Evolutionary conservation across 257 asterid species (phyloP).

Genomic region (Przewalskia tangutica): DNA sequence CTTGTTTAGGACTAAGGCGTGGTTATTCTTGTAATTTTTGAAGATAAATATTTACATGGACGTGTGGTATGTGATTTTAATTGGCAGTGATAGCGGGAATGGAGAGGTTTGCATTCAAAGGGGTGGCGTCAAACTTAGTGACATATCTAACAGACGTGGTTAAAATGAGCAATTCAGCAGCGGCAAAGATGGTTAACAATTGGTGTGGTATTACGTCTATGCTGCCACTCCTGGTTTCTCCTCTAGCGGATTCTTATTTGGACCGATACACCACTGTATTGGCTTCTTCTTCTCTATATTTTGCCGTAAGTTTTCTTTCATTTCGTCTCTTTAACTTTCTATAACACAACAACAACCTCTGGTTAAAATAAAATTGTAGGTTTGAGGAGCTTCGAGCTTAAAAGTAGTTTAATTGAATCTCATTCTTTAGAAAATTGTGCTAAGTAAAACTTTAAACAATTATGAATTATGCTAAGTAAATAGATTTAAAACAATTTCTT

Average conservation of each 20-base stretch:
- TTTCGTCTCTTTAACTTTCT: background rate
- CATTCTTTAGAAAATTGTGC: background rate
- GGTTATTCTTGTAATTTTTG: background rate
- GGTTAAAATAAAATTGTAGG: background rate
- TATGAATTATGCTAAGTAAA: background rate
- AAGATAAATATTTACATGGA: background rate
- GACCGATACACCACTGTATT: conserved; percentile 52
- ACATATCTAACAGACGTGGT: conserved; percentile 68
- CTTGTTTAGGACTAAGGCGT: background rate
- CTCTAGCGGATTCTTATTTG: conserved; percentile 73
- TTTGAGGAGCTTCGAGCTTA: background rate
- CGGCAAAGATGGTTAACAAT: conserved; percentile 67
- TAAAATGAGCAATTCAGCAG: conserved; percentile 75
- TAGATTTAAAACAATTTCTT: background rate
- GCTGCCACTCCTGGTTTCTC: conserved; percentile 70
- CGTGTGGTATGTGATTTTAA: background rate
- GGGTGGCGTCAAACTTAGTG: conserved; percentile 90
- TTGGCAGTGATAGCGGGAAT: conserved; percentile 60
- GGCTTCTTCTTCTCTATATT: conserved; percentile 48
- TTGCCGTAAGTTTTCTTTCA: conserved; percentile 36
- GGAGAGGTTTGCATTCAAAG: conserved; percentile 93
- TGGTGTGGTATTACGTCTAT: conserved; percentile 86
- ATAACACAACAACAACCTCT: background rate
- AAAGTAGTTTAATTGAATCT: background rate
- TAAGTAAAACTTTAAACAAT: background rate